Conservation (phyloP, 139 green algal genomes). For the Mesotaenium endlicherianum region DNA sequence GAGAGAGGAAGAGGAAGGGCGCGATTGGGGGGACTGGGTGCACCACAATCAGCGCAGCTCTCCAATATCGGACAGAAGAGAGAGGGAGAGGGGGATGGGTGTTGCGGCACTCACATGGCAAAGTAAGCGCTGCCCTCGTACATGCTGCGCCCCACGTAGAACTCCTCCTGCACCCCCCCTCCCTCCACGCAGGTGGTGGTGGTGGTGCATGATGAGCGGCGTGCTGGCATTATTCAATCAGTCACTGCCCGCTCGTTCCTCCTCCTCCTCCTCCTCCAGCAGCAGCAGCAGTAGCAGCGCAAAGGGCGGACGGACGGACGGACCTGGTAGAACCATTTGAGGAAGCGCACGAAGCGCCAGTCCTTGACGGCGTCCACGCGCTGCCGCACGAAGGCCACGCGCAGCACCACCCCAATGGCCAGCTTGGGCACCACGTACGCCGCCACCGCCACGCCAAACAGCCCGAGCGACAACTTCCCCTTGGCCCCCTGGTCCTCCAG, state of each 20-base stretch:
- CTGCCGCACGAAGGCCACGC: not conserved
- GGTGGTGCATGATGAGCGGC: too few species aligned
- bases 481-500: not conserved
- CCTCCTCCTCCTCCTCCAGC: too few species aligned
- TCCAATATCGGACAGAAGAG: not conserved
- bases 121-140: constrained; percentile 15
- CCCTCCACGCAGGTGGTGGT: too few species aligned
- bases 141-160: constrained; percentile 39
- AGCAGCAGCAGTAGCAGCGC: too few species aligned
- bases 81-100: not conserved
- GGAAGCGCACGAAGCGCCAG: not conserved
- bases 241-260: too few species aligned
- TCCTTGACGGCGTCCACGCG: not conserved
- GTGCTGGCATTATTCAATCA: too few species aligned
- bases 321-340: constrained; percentile 39
- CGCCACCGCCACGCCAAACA: not conserved
- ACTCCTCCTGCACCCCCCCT: not conserved
- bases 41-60: too few species aligned
- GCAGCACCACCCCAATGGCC: not conserved
- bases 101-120: constrained; percentile 20
- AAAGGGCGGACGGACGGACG: not conserved
- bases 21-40: too few species aligned
- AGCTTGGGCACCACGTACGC: not conserved
- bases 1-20: not conserved
- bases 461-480: not conserved